Evolutionary conservation across 352 stramenopile species (phyloP).

Genomic region (Vaucheria bursata): DNA sequence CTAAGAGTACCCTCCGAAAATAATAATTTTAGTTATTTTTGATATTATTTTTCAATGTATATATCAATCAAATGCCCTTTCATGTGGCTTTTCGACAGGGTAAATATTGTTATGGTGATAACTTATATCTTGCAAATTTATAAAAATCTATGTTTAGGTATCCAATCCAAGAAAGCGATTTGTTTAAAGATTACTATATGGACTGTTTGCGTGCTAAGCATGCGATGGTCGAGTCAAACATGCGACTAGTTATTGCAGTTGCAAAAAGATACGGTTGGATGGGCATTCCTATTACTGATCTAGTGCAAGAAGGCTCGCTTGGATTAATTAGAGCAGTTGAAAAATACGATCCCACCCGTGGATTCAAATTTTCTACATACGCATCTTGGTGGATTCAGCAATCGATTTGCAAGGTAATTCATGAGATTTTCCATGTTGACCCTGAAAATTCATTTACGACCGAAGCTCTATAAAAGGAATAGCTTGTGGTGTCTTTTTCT

Average conservation of each 20-base stretch:
- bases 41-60: too few species aligned
- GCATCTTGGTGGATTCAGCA: conserved; percentile 74
- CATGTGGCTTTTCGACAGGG: too few species aligned
- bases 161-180: too few species aligned
- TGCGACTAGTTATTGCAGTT: conserved; percentile 66
- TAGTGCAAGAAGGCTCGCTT: conserved; percentile 66
- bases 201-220: conserved; percentile 50
- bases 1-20: too few species aligned
- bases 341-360: conserved; percentile 67
- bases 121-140: neutral
- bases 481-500: too few species aligned
- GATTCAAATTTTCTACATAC: conserved; percentile 72
- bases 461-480: too few species aligned
- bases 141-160: neutral
- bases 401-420: conserved; percentile 54
- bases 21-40: too few species aligned
- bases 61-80: too few species aligned
- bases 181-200: neutral
- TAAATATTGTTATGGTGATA: too few species aligned
- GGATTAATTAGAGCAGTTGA: conserved; percentile 64
- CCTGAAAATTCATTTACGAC: too few species aligned
- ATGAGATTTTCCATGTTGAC: neutral
- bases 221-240: conserved; percentile 61
- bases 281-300: conserved; percentile 62
- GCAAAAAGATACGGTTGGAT: conserved; percentile 59